Conservation (phyloP, 192 early-diverging fungal genomes). For the Backusella tarrabulga region DNA sequence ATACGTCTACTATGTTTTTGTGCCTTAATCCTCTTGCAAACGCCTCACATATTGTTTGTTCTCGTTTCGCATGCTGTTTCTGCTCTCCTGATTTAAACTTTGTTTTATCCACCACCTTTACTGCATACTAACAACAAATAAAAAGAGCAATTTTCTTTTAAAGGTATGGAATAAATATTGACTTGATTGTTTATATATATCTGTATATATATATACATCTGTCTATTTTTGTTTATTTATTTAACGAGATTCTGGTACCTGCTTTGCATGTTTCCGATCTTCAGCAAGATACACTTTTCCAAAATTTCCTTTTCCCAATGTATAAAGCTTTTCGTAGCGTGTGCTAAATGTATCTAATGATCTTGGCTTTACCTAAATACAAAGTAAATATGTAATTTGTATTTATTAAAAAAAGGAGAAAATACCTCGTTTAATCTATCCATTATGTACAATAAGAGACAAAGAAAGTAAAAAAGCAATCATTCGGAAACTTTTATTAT, state of each 20-base stretch:
- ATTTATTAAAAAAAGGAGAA: not conserved
- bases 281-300: conserved; percentile 61
- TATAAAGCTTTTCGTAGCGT: conserved; percentile 22
- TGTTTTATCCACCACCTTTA: conserved; percentile 59
- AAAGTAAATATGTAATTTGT: not conserved
- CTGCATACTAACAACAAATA: conserved; percentile 44
- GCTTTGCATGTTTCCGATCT: conserved; percentile 40
- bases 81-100: conserved; percentile 56
- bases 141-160: not conserved
- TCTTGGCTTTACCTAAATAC: conserved; percentile 1
- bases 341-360: not conserved
- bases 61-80: conserved; percentile 44
- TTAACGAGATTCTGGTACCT: conserved; percentile 30
- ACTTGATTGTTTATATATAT: not conserved
- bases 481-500: conserved; percentile 5
- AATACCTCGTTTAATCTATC: conserved; percentile 12
- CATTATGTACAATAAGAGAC: conserved; percentile 3
- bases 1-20: conserved; percentile 54
- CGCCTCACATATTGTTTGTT: conserved; percentile 45
- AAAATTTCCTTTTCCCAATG: conserved; percentile 60
- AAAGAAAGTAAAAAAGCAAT: not conserved
- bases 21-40: conserved; percentile 39
- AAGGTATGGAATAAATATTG: conserved; percentile 5
- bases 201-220: not conserved
- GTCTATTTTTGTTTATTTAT: not conserved